A percentile compares a stretch with the other conserved stretches of the same genome.
Conservation (phyloP, 768 basidiomycete species). For the Xanthoconium purpureum region DNA sequence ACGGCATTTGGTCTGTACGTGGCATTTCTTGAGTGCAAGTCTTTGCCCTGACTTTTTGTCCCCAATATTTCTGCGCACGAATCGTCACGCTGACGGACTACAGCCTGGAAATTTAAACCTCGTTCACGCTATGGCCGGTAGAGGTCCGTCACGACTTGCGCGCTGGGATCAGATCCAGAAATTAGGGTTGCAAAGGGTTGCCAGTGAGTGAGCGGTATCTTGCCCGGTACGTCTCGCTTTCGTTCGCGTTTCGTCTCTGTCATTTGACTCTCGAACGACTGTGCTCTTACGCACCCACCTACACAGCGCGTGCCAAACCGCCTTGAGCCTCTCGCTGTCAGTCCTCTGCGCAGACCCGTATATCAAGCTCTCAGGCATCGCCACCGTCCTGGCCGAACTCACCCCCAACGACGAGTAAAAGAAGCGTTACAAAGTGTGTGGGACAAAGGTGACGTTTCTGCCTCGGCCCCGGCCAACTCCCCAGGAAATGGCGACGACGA, state of each 20-base stretch:
- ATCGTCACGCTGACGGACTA: background rate
- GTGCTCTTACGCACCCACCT: background rate
- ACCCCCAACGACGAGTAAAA: constrained; percentile 27
- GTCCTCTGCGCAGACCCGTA: constrained; percentile 47
- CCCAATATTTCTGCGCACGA: background rate
- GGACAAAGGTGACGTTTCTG: constrained; percentile 13
- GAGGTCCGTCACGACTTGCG: constrained; percentile 64
- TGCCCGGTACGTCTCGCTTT: constrained; percentile 40
- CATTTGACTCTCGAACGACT: background rate
- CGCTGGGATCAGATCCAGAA: constrained; percentile 59
- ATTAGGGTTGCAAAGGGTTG: constrained; percentile 50
- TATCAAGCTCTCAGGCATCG: constrained; percentile 68
- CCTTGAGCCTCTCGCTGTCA: constrained; percentile 42
- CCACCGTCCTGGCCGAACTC: constrained; percentile 57
- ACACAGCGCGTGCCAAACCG: constrained; percentile 54
- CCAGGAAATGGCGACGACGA: background rate
- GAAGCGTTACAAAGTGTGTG: constrained; percentile 24
- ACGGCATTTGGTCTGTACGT: constrained; percentile 46
- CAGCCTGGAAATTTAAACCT: constrained; percentile 56
- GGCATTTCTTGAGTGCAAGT: background rate
- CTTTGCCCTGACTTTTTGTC: background rate
- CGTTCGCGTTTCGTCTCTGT: background rate
- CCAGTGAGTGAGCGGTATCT: constrained; percentile 55
- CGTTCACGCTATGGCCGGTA: constrained; percentile 63
- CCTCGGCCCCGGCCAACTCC: background rate